These are phyloP conservation scores for Amanita muscaria DNA, from an alignment of 768 basidiomycete genomes.

Conservation along the genomic window DNA sequence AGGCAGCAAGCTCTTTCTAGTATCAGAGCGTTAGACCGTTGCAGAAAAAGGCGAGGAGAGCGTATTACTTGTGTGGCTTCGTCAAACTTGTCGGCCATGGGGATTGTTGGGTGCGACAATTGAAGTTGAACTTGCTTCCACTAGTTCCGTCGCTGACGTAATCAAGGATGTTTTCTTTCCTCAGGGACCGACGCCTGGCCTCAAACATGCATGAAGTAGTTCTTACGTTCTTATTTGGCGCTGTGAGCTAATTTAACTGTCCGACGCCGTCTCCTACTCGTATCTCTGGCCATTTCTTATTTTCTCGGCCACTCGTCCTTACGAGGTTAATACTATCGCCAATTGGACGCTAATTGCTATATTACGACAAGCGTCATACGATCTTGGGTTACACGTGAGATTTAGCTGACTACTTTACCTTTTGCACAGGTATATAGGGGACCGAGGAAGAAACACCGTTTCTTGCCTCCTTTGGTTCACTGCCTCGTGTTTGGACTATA, in stretches of 20 bases:
- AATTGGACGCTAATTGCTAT: conserved; percentile 5
- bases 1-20: conserved; percentile 75
- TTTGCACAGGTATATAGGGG: conserved; percentile 7
- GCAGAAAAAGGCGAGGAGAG: conserved; percentile 1
- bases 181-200: background rate
- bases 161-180: background rate
- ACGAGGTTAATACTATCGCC: background rate
- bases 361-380: conserved; percentile 17
- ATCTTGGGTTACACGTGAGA: conserved; percentile 28
- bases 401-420: conserved; percentile 21
- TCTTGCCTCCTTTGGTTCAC: conserved; percentile 14
- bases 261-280: background rate
- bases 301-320: background rate
- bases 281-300: background rate
- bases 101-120: conserved; percentile 7
- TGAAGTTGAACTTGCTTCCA: background rate
- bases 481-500: conserved; percentile 28
- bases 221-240: background rate
- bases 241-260: background rate
- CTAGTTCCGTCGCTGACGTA: conserved; percentile 4
- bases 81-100: conserved; percentile 60
- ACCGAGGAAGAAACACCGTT: conserved; percentile 9
- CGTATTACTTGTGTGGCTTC: conserved; percentile 60
- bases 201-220: background rate
- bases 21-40: conserved; percentile 1